Base-by-base conservation (phyloP, 139 green algal species). In the Picochlorum sp. region DNA sequence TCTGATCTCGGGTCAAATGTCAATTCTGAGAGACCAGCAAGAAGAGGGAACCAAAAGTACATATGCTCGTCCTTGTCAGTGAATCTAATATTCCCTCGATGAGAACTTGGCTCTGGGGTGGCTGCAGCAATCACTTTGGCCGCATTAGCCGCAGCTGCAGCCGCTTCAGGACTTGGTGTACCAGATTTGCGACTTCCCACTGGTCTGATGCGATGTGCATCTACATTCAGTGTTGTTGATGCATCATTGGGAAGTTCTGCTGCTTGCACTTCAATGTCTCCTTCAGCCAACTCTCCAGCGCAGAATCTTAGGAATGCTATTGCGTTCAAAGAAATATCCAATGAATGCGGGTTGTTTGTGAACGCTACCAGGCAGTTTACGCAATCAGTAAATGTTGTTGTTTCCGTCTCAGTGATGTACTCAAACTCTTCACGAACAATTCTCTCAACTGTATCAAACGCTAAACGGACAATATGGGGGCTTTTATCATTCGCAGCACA, bases 341-440 rank as follows among this genome's bases (percentile, higher is more conserved):
- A 73, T 26, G 79, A 89, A 82, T 97, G 90, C 6, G 85, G 88
- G 69, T 92, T 95, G 86, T 97, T 97, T 75, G 93, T 96, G 85
- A 97, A 99, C 28, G 90, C 92, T 57, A 97, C 95, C 26, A 99
- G 86, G 83, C 94, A 99, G 81, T 99, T 99, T 58, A 99, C 94
- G 68, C 86, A 96, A 79, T 98, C 94, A 1, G 91, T 97, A 83
- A 99, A 99, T 10, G 92, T 97, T 10, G 86, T 92, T 26, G 86
- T 86, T 78, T 99, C 92, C 8, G 93, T 97, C 76, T 98, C 93
- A 7, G 94, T 97, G 76, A 99, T 97, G 77, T 91, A 85, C 23
- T 79, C 75, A 75, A 99, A 98, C 82, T 98, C 88, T 74, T 98
- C 89, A 6, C 93, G 78, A 62, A 99, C 91, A 66, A 99, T 96